Evolutionary conservation across 768 basidiomycete genomes (phyloP).

Genomic region (Macrolepiota fuliginosa): DNA sequence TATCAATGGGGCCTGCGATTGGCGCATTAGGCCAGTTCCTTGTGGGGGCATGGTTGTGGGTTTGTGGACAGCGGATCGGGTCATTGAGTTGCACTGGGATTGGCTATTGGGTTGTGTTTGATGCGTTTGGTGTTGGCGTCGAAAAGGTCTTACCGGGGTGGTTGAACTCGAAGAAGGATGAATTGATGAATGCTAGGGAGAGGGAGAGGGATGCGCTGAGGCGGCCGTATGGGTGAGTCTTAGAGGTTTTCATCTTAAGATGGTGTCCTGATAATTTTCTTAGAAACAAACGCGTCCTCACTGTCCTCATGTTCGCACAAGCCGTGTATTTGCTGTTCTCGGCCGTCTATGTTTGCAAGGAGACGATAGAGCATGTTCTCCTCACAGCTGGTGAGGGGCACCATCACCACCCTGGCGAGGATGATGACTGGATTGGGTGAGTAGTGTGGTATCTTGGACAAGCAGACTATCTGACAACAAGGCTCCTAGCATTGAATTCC

Average conservation of each 20-base stretch:
- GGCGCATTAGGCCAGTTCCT: conserved; percentile 48
- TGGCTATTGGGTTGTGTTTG: conserved; percentile 97
- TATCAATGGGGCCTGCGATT: conserved; percentile 22
- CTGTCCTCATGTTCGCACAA: conserved; percentile 81
- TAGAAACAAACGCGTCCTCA: conserved; percentile 67
- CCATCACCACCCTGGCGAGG: conserved; percentile 58
- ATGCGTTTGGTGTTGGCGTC: conserved; percentile 76
- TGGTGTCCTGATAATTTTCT: conserved; percentile 10
- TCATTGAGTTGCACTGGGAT: conserved; percentile 86
- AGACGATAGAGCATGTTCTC: conserved; percentile 90
- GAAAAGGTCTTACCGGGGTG: conserved; percentile 44
- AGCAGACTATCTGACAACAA: background rate
- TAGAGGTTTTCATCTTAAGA: background rate
- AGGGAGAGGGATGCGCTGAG: conserved; percentile 44
- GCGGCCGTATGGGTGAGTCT: conserved; percentile 51
- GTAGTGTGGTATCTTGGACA: background rate
- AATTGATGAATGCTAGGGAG: conserved; percentile 17
- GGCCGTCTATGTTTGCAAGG: conserved; percentile 94
- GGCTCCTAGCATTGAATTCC: conserved; percentile 57
- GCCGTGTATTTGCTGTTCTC: conserved; percentile 93
- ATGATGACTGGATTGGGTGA: conserved; percentile 46
- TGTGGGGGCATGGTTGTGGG: conserved; percentile 80
- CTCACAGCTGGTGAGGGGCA: conserved; percentile 66
- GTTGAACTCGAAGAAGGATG: conserved; percentile 25
- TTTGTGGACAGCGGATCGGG: conserved; percentile 83